Conservation (phyloP, 257 asterid genomes). For the Salvia hispanica region DNA sequence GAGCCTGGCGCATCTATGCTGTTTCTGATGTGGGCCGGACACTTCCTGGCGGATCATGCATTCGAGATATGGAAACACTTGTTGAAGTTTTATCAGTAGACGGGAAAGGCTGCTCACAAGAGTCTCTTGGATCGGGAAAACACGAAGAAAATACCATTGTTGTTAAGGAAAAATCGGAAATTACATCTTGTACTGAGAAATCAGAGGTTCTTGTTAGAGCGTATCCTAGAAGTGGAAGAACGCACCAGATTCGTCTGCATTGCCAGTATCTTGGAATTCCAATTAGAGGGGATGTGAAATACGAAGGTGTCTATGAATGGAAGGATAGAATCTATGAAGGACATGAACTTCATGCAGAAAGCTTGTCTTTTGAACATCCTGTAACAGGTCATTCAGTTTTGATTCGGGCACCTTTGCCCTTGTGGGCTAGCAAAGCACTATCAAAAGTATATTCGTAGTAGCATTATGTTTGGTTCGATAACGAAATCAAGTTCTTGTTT, state of each 20-base stretch:
- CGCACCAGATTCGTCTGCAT: conserved; percentile 92
- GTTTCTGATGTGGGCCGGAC: conserved; percentile 68
- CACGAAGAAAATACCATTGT: conserved; percentile 37
- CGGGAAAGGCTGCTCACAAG: conserved; percentile 41
- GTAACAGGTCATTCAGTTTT: conserved; percentile 54
- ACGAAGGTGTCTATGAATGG: conserved; percentile 90
- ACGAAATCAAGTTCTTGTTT: conserved; percentile 12
- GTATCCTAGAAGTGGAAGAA: conserved; percentile 81
- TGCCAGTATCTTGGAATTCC: conserved; percentile 93
- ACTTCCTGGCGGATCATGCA: conserved; percentile 81
- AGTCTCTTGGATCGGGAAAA: conserved; percentile 34
- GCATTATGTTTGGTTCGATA: neutral
- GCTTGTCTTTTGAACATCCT: conserved; percentile 85
- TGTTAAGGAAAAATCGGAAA: conserved; percentile 59
- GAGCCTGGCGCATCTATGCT: conserved; percentile 97
- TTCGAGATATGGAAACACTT: conserved; percentile 81
- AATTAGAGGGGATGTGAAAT: conserved; percentile 83
- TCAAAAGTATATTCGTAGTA: conserved; percentile 29
- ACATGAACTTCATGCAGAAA: conserved; percentile 93
- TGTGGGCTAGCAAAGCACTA: conserved; percentile 58
- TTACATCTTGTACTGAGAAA: conserved; percentile 45
- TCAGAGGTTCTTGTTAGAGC: conserved; percentile 76
- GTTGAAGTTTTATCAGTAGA: conserved; percentile 68
- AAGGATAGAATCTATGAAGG: conserved; percentile 59
- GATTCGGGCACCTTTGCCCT: conserved; percentile 76